Base-by-base conservation (phyloP, 345 rosid genomes). In the Barbarea vulgaris region DNA sequence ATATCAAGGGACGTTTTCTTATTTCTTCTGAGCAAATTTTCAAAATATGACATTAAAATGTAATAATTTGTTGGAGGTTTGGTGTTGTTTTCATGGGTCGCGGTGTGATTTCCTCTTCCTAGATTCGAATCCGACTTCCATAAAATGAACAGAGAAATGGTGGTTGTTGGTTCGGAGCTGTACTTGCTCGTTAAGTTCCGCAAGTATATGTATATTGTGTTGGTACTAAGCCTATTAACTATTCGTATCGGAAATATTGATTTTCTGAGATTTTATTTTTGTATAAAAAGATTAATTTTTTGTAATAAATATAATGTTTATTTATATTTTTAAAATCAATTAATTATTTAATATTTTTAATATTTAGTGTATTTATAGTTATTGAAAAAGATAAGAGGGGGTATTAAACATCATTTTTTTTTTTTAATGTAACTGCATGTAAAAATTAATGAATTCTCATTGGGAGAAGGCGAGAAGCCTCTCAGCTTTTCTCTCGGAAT, bases 31-130 rank as follows among this genome's bases (percentile, higher is more conserved):
- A 44, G 22, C 7, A 33, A 30, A 53, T 14, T 24, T 39, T 55
- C 31, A 18, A 46, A 66, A 34, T 41, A 11, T 56, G 59, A 33
- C 57, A 47, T 25, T 34, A 57, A 57, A 22, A 34, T 47, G 72
- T 46, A 42, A 27, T 72, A 61, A 51, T 61, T 4, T 6, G 39
- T 27, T 17, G 37, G 24, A 10, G n/a, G 10, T 17, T 22, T 66
- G 9, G 22, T 66, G 57, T 51, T 33, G 47, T 50, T 51, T 8
- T 66, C 31, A 50, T 50, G 59, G 71, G 71, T 52, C 48, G 33
- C 48, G 33, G 17, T 47, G 54, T 22, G 72, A 52, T 67, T 51
- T 9, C 24, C 15, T 36, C 48, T 22, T 47, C 55, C 41, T 47
- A 12, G 56, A 65, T 65, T 65, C 39, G 27, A 64, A 11, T 18